Evolutionary conservation across 2,329 filamentous ascomycete genomes (phyloP).

Genomic region (Fusarium staphyleae): DNA sequence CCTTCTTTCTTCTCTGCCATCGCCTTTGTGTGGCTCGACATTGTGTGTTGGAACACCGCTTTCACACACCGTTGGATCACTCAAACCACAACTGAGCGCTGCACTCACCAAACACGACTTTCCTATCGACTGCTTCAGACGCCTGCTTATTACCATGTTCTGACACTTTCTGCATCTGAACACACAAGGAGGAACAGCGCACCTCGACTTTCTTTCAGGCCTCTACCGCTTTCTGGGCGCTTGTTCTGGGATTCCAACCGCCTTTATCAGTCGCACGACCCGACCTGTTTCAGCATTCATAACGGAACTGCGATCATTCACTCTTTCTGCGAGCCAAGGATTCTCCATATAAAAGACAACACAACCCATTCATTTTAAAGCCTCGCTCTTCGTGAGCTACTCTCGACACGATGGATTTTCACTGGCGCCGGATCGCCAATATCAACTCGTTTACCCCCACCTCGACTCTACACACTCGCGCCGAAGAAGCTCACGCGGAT

Average conservation of each 20-base stretch:
- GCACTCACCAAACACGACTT: conserved; percentile 25
- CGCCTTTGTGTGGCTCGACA: conserved; percentile 25
- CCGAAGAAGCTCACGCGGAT: conserved; percentile 39
- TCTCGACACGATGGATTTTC: conserved; percentile 44
- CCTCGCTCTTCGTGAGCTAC: conserved; percentile 19
- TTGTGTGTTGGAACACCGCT: conserved; percentile 33
- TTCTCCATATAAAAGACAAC: conserved; percentile 16
- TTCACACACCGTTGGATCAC: conserved; percentile 10
- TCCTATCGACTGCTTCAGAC: conserved; percentile 14
- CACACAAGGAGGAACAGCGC: conserved; percentile 32
- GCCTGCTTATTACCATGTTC: conserved; percentile 31
- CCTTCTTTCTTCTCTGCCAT: conserved; percentile 3
- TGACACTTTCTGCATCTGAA: conserved; percentile 28
- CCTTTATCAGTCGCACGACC: conserved; percentile 15
- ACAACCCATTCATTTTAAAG: conserved; percentile 15
- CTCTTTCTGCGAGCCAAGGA: conserved; percentile 14
- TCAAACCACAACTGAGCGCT: conserved; percentile 19
- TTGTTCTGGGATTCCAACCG: conserved; percentile 12
- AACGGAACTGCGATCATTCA: conserved; percentile 10
- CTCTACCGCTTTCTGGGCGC: conserved; percentile 12
- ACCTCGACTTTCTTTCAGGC: conserved; percentile 32
- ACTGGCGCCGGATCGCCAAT: conserved; percentile 44
- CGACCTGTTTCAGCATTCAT: conserved; percentile 11
- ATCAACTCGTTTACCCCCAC: conserved; percentile 43
- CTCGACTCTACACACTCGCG: conserved; percentile 44